A percentile compares a stretch with the other conserved stretches of the same genome.
phyloP scores from a whole-genome alignment of 805 yeast species.

The Wickerhamomyces strasburgensis region DNA sequence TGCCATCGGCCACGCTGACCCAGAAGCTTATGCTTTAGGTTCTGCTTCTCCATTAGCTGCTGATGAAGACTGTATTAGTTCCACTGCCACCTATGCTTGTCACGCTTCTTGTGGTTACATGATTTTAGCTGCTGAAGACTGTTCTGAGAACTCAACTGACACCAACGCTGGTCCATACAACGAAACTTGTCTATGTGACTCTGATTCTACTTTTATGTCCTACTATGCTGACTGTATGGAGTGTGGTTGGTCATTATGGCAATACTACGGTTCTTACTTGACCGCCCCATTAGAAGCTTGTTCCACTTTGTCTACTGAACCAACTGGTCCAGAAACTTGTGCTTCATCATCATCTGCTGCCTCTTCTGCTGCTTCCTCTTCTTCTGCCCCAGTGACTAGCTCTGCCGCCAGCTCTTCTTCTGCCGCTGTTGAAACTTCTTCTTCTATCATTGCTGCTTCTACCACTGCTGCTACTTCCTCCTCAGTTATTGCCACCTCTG shows the following conservation, averaged over 20 bases:
- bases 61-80: constrained; percentile 1
- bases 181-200: constrained; percentile 1
- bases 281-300: constrained; percentile 6
- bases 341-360: constrained; percentile 2
- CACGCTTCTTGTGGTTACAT: constrained; percentile 10
- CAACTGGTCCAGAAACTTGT: constrained; percentile 8
- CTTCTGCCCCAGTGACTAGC: background rate
- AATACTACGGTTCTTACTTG: constrained; percentile 7
- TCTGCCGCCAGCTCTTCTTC: background rate
- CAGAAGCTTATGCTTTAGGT: constrained; percentile 6
- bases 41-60: constrained; percentile 3
- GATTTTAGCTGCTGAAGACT: constrained; percentile 5
- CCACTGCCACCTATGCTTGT: constrained; percentile 4
- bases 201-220: constrained; percentile 3
- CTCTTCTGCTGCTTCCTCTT: background rate
- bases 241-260: constrained; percentile 12
- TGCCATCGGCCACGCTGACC: constrained; percentile 6
- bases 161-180: constrained; percentile 3
- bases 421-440: background rate
- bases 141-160: constrained; percentile 3
- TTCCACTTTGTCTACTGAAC: constrained; percentile 4
- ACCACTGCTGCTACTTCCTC: background rate
- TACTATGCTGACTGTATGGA: constrained; percentile 7
- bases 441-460: constrained; percentile 9
- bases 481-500: background rate